A percentile compares a stretch with the other conserved stretches of the same genome.
phyloP scores from a whole-genome alignment of 805 yeast genomes.

The Grigorovia yakushimaensis region DNA sequence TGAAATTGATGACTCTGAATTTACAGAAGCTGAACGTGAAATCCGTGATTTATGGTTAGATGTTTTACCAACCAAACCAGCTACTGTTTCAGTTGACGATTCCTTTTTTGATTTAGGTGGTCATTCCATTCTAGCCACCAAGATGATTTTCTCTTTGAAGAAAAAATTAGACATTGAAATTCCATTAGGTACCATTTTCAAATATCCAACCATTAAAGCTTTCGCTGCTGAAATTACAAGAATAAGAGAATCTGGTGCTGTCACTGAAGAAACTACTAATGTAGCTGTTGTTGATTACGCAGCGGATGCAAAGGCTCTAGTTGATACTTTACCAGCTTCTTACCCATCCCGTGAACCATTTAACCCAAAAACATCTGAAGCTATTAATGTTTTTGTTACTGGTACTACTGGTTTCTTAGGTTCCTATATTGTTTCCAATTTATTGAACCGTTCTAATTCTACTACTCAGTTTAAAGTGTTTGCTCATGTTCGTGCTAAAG shows the following conservation, averaged over 20 bases:
- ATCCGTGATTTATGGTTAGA: conserved; percentile 78
- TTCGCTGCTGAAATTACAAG: conserved; percentile 68
- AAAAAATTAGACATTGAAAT: conserved; percentile 67
- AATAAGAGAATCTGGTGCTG: conserved; percentile 36
- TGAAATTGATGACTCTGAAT: conserved; percentile 40
- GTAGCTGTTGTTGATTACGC: conserved; percentile 39
- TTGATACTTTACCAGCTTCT: conserved; percentile 31
- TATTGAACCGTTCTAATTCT: conserved; percentile 45
- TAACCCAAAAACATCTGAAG: conserved; percentile 21
- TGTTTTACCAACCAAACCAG: conserved; percentile 78
- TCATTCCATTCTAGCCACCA: conserved; percentile 91
- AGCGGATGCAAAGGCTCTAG: conserved; percentile 58
- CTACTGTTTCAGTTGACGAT: conserved; percentile 64
- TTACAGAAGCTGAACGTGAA: conserved; percentile 54
- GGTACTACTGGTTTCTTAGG: conserved; percentile 98
- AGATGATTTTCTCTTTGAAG: conserved; percentile 90
- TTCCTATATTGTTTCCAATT: conserved; percentile 71
- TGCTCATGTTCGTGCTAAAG: conserved; percentile 87
- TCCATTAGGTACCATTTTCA: conserved; percentile 85
- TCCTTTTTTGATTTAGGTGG: conserved; percentile 97
- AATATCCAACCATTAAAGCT: conserved; percentile 71
- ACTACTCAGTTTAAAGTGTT: conserved; percentile 43
- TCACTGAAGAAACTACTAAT: conserved; percentile 14
- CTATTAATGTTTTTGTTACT: conserved; percentile 67
- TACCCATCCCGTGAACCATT: conserved; percentile 36